phyloP scores from a whole-genome alignment of 257 asterid genomes.

The Jacaranda copaia region DNA sequence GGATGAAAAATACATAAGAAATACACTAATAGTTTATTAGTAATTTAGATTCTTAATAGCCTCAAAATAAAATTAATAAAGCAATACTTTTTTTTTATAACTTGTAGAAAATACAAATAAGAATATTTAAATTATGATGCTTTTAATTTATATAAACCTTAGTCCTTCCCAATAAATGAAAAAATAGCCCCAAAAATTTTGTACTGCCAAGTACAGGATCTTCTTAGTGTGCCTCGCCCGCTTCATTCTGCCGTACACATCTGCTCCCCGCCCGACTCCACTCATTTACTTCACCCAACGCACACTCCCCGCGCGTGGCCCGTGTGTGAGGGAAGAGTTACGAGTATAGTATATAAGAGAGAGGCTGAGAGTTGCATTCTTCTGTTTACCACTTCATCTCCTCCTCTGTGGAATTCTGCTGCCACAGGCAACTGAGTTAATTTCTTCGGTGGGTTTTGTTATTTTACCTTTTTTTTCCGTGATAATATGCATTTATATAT shows the following conservation, averaged over 20 bases:
- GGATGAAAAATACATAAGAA: no score
- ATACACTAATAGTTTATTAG: no score
- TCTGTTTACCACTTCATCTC: constrained; percentile 28
- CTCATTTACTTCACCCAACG: constrained; percentile 12
- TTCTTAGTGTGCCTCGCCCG: constrained; percentile 39
- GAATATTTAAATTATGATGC: background rate
- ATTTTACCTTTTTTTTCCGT: background rate
- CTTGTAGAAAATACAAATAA: background rate
- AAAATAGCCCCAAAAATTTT: constrained; percentile 23
- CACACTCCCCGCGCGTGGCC: constrained; percentile 42
- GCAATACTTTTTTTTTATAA: background rate
- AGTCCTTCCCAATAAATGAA: background rate
- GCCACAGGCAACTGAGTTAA: constrained; percentile 21
- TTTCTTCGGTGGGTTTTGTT: constrained; percentile 24
- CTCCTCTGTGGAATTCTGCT: constrained; percentile 16
- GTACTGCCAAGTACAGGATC: constrained; percentile 48
- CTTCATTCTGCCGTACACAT: constrained; percentile 43
- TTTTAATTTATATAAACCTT: background rate
- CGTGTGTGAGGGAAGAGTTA: background rate
- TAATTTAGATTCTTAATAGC: no score
- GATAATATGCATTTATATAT: background rate
- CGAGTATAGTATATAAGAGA: background rate
- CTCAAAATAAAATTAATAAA: no score
- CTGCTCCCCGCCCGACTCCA: background rate
- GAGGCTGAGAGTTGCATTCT: constrained; percentile 14